phyloP scores from a whole-genome alignment of 495 filamentous ascomycete species.

The Tuber melanosporum region DNA sequence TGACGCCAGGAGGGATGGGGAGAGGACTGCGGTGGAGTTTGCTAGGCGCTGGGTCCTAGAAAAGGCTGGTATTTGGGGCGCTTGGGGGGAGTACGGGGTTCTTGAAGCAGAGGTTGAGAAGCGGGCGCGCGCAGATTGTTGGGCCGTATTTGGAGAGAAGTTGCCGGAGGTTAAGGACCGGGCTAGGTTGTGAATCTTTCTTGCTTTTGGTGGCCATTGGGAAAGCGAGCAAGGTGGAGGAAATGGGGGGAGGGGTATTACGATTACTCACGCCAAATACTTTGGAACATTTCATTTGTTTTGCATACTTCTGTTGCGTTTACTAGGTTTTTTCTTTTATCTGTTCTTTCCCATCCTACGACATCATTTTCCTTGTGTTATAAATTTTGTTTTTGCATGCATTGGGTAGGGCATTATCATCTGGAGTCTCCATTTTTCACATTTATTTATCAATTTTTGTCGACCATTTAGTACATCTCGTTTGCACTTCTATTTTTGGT shows the following conservation, averaged over 20 bases:
- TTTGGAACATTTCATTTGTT: background rate
- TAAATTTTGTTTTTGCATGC: background rate
- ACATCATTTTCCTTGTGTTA: background rate
- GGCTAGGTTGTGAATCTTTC: constrained; percentile 24
- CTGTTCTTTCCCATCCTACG: background rate
- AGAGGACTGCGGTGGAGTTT: constrained; percentile 32
- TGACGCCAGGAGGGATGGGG: constrained; percentile 37
- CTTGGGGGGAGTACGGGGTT: constrained; percentile 26
- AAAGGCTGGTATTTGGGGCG: constrained; percentile 30
- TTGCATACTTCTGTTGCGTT: background rate
- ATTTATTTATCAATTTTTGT: background rate
- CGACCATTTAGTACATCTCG: background rate
- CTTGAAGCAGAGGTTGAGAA: constrained; percentile 30
- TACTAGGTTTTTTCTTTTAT: background rate
- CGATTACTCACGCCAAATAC: background rate
- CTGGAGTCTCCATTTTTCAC: background rate
- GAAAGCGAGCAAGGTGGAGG: background rate
- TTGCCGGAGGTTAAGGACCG: constrained; percentile 24
- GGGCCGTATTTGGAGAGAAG: constrained; percentile 38
- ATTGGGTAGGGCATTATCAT: background rate
- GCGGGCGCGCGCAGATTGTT: constrained; percentile 28
- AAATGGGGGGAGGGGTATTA: background rate
- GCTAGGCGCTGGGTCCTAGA: constrained; percentile 38
- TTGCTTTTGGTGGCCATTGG: background rate
- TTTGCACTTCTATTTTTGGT: background rate